Evolutionary conservation across 148 eudicot species (phyloP), one percentile per base, ranked within the genome.

Genomic region (Pharnaceum exiguum): DNA sequence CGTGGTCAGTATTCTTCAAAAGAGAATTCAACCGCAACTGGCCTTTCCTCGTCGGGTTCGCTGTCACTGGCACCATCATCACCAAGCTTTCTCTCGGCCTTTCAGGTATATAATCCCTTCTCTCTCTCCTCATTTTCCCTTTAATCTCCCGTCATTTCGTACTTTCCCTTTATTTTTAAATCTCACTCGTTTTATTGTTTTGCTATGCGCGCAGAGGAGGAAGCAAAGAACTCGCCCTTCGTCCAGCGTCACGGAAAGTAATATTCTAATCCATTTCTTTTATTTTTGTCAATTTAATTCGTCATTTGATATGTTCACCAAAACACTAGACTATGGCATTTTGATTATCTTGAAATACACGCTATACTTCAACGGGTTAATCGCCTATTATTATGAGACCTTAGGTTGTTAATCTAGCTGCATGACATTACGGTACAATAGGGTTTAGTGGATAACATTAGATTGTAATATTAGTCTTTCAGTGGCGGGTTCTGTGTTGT

Each of bases 211-310:
- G 68, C 71, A 85, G 96, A 89, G 70, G 96, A 89, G 67, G 87
- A 89, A 29, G 89, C 79, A 16, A 83, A 85, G 82, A 82, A 89
- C 53, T 89, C 94, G 4, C 50, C 28, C 0, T 89, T 89, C 62
- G 96, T 77, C 25, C 84, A 89, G 77, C 82, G 94, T 78, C 96
- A 89, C 71, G 76, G 70, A 54, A 67, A 68, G 87, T 82, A 59
- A n/a, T n/a, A n/a, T n/a, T n/a, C n/a, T n/a, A n/a, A n/a, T n/a
- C n/a, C n/a, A n/a, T n/a, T n/a, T n/a, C n/a, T n/a, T n/a, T n/a
- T n/a, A n/a, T n/a, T n/a, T 24, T n/a, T 43, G 27, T 15, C 43
- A 15, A n/a, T 19, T 46, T 9, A 25, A 4, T 5, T 40, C 26
- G 17, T n/a, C 0, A 18, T 2, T 42, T 56, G 17, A 3, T 3